Base-by-base conservation (phyloP, 2,329 filamentous ascomycete genomes). In the Ophiobolus disseminans region DNA sequence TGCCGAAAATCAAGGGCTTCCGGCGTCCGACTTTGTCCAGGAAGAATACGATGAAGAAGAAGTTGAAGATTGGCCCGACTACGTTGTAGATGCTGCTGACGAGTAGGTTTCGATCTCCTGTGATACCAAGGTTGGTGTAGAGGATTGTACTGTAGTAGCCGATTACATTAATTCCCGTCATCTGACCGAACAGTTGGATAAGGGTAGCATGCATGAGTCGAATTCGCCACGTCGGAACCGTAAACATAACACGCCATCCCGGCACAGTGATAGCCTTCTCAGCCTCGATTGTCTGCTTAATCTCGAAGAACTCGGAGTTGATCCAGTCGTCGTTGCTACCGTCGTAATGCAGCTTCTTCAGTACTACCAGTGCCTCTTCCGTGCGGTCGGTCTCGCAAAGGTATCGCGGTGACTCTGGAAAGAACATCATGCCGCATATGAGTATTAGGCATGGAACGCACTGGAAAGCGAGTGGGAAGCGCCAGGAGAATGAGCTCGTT, bases 161-260 rank as follows among this genome's bases (percentile, higher is more conserved):
- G 47, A 86, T 86, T 19, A 86, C 79, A 58, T 86, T 78, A 50
- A 73, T 73, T 19, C 82, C 83, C n/a, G 78, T 81, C 60, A 88
- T 80, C 55, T 88, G 85, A 38, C 85, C 84, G 59, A 88, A 86
- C 51, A 85, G 79, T 65, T 89, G 85, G 30, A 86, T 80, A 23
- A 83, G 70, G 32, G 81, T 81, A 17, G 82, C 86, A 51, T 86
- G 82, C 55, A 86, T 68, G 40, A 88, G 79, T 13, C 86, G 78
- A 38, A 78, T 86, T 62, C 86, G 80, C 78, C 84, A 86, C 45
- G 80, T 69, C 20, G 80, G 79, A 6, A 82, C 77, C 10, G 75
- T 79, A 61, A 87, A 86, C 70, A 87, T 79, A 43, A 85, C 77
- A 2, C 63, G 65, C 77, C 82, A 87, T 2, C 78, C 80, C 30